A percentile compares a stretch with the other conserved stretches of the same genome.
phyloP scores from a whole-genome alignment of 202 grass and related monocot species.

The Schoenoplectus tabernaemontani region DNA sequence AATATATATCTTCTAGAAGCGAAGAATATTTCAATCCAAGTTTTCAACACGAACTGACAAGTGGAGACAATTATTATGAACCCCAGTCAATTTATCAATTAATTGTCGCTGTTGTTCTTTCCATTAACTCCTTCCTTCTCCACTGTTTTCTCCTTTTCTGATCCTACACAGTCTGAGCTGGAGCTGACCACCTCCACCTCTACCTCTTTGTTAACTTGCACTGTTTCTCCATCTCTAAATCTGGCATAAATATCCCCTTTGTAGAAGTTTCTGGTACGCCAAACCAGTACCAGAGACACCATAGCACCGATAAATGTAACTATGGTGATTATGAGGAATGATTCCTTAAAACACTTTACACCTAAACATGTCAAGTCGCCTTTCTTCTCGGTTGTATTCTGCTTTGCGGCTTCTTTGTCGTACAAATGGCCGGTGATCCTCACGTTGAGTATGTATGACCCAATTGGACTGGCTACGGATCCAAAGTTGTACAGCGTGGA shows the following conservation, averaged over 20 bases:
- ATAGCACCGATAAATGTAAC: slow-evolving; percentile 33
- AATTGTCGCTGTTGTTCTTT: neutral
- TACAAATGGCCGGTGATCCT: slow-evolving; percentile 49
- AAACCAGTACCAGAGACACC: slow-evolving; percentile 42
- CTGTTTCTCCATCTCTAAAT: slow-evolving; percentile 27
- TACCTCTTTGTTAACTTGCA: neutral
- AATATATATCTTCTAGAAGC: slow-evolving; percentile 17
- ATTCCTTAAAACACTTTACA: slow-evolving; percentile 37
- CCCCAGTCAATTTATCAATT: neutral
- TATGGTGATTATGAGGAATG: slow-evolving; percentile 47
- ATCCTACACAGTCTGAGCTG: neutral
- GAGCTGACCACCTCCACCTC: neutral
- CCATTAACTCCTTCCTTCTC: neutral
- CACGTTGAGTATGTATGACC: slow-evolving; percentile 54
- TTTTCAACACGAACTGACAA: neutral
- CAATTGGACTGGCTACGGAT: slow-evolving; percentile 35
- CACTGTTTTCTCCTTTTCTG: neutral
- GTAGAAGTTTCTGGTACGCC: slow-evolving; percentile 55
- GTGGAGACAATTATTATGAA: neutral
- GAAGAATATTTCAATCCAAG: neutral
- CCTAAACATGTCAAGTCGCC: slow-evolving; percentile 41
- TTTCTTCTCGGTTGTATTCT: neutral
- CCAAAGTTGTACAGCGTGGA: slow-evolving; percentile 64
- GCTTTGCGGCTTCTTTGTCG: slow-evolving; percentile 40
- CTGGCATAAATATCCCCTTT: slow-evolving; percentile 56